These are phyloP conservation scores for Venturia oleaginea DNA, from an alignment of 2,329 filamentous ascomycete genomes.

Conservation along the genomic window DNA sequence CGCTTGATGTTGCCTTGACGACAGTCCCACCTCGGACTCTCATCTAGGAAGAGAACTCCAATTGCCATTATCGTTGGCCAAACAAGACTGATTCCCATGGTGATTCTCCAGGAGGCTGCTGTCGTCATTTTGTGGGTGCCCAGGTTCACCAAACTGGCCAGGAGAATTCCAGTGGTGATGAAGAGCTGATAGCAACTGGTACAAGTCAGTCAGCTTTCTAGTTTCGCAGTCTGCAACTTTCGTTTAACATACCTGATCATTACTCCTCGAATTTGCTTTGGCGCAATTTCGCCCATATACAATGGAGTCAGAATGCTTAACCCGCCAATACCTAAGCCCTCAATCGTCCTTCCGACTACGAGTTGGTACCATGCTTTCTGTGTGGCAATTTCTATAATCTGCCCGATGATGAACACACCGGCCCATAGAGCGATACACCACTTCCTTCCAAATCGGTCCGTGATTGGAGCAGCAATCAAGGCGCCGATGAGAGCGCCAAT, in stretches of 20 bases:
- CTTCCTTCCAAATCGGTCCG: conserved; percentile 43
- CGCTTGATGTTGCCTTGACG: conserved; percentile 42
- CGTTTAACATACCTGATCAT: conserved; percentile 36
- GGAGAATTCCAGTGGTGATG: conserved; percentile 58
- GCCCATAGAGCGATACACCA: conserved; percentile 41
- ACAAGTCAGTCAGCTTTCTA: neutral
- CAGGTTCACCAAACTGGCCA: conserved; percentile 45
- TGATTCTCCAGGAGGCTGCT: conserved; percentile 53
- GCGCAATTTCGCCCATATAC: conserved; percentile 60
- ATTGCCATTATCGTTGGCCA: conserved; percentile 38
- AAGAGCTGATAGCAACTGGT: conserved; percentile 54
- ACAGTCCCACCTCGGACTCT: conserved; percentile 48
- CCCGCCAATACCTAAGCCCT: conserved; percentile 6
- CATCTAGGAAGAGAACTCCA: neutral
- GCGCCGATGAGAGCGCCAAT: conserved; percentile 35
- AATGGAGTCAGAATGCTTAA: conserved; percentile 29
- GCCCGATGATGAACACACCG: conserved; percentile 32
- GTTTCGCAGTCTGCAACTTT: neutral
- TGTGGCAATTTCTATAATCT: conserved; percentile 35
- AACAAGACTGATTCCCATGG: conserved; percentile 50
- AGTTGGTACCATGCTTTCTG: conserved; percentile 33
- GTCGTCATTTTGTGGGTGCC: conserved; percentile 44
- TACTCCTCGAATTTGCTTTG: conserved; percentile 54
- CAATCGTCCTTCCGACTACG: conserved; percentile 37
- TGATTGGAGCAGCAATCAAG: conserved; percentile 36